Evolutionary conservation across 352 stramenopile genomes (phyloP).

Genomic region (Pythium rishiriense): DNA sequence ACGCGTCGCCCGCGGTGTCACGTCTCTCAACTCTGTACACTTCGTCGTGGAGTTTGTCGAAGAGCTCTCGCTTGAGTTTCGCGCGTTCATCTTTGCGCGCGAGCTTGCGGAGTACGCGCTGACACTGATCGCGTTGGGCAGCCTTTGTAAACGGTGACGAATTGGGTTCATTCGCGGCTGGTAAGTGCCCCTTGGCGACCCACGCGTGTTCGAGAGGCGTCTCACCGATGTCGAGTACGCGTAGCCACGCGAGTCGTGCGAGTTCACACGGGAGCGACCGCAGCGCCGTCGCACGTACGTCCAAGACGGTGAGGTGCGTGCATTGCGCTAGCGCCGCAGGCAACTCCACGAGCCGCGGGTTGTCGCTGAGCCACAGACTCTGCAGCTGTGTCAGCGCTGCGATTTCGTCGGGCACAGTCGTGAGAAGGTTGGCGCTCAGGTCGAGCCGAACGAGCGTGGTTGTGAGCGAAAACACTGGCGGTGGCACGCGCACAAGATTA

Average conservation of each 20-base stretch:
- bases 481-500: slow-evolving; percentile 41
- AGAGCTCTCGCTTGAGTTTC: slow-evolving; percentile 56
- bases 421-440: slow-evolving; percentile 79
- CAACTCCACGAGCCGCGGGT: slow-evolving; percentile 58
- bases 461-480: slow-evolving; percentile 32
- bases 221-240: slow-evolving; percentile 68
- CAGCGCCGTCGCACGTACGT: slow-evolving; percentile 70
- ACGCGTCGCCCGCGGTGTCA: slow-evolving; percentile 23
- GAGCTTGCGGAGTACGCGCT: slow-evolving; percentile 58
- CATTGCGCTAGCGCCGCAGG: slow-evolving; percentile 63
- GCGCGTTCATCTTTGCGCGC: slow-evolving; percentile 63
- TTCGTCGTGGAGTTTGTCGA: slow-evolving; percentile 57
- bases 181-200: slow-evolving; percentile 58
- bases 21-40: slow-evolving; percentile 56
- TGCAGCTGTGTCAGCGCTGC: slow-evolving; percentile 55
- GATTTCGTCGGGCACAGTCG: slow-evolving; percentile 56
- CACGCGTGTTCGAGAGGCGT: slow-evolving; percentile 65
- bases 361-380: slow-evolving; percentile 86
- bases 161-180: background rate
- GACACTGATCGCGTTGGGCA: slow-evolving; percentile 31
- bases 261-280: slow-evolving; percentile 63
- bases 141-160: slow-evolving; percentile 4
- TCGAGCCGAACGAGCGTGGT: slow-evolving; percentile 67
- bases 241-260: slow-evolving; percentile 56
- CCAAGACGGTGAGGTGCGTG: slow-evolving; percentile 64